phyloP scores from a whole-genome alignment of 352 stramenopile species.

The Globisporangium emineosum region DNA sequence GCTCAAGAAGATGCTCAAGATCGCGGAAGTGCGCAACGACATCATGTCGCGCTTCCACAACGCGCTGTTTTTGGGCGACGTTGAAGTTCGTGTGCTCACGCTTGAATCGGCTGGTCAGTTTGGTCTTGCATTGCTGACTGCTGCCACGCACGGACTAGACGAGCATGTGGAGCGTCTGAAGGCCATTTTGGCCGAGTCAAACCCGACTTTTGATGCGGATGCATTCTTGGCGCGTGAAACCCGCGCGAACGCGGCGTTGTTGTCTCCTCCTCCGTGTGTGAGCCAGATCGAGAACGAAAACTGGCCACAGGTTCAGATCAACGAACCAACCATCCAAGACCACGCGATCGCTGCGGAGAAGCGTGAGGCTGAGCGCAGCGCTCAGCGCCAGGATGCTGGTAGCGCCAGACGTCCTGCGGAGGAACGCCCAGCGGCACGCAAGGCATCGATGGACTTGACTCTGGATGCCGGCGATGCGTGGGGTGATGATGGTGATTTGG shows the following conservation, averaged over 20 bases:
- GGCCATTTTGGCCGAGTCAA: slow-evolving; percentile 89
- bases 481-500: slow-evolving; percentile 84
- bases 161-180: slow-evolving; percentile 95
- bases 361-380: slow-evolving; percentile 68
- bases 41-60: slow-evolving; percentile 99
- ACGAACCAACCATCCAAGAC: slow-evolving; percentile 83
- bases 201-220: slow-evolving; percentile 68
- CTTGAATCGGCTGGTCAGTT: slow-evolving; percentile 96
- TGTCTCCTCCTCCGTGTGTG: slow-evolving; percentile 94
- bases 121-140: slow-evolving; percentile 95
- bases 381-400: slow-evolving; percentile 48
- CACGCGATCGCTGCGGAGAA: slow-evolving; percentile 80
- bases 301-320: slow-evolving; percentile 97
- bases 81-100: slow-evolving; percentile 93
- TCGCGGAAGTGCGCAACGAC: slow-evolving; percentile 96
- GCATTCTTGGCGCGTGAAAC: slow-evolving; percentile 69
- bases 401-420: slow-evolving; percentile 32
- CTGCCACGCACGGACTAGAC: slow-evolving; percentile 93
- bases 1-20: slow-evolving; percentile 99
- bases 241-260: slow-evolving; percentile 67
- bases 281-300: slow-evolving; percentile 92
- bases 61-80: slow-evolving; percentile 96
- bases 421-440: slow-evolving; percentile 42
- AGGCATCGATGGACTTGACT: slow-evolving; percentile 69
- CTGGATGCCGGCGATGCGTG: slow-evolving; percentile 76